Evolutionary conservation across 2,329 filamentous ascomycete species (phyloP), one percentile per base, ranked within the genome.

Genomic region (Neofusicoccum sp.): DNA sequence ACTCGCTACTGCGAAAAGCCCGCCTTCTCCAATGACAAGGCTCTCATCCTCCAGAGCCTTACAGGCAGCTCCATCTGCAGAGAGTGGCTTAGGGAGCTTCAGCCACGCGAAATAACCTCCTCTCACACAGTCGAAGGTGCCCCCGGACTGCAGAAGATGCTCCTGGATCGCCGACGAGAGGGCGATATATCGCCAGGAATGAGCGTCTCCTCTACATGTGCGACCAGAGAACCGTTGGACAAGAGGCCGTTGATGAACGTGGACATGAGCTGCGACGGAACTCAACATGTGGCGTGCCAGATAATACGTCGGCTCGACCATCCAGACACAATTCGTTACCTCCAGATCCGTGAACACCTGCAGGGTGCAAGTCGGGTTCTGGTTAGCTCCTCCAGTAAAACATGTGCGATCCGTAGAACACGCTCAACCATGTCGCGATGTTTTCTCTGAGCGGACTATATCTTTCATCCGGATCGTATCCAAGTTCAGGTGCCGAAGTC

Each of bases 81-180:
- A 78, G 58, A 88, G 75, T 43, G 69, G 58, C 64, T 72, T 63
- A 0, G 87, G 86, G 4, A 96, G 73, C 1, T 79, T 81, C 30
- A 96, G 74, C 91, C 91, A 96, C 48, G 96, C 78, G 72, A 96
- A 96, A 71, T 93, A 96, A 0, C 92, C 92, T 0, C 92, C 92
- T 3, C 6, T 14, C 14, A 20, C 47, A 12, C 8, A 9, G 16
- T 33, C 47, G 28, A 36, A 16, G 3, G 47, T 20, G 9, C 89
- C 82, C 1, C 87, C 89, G 0, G 89, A 76, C 0, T 88, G 88
- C 0, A 80, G 69, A 1, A 96, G 78, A 51, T 88, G 72, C 53
- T 80, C 70, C 38, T 80, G 70, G 26, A 95, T 83, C 0, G 87
- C 85, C 2, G 73, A 67, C 63, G 86, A 78, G 69, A 93, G 80